phyloP scores from a whole-genome alignment of 768 basidiomycete species.

The Panaeolus cyanescens region DNA sequence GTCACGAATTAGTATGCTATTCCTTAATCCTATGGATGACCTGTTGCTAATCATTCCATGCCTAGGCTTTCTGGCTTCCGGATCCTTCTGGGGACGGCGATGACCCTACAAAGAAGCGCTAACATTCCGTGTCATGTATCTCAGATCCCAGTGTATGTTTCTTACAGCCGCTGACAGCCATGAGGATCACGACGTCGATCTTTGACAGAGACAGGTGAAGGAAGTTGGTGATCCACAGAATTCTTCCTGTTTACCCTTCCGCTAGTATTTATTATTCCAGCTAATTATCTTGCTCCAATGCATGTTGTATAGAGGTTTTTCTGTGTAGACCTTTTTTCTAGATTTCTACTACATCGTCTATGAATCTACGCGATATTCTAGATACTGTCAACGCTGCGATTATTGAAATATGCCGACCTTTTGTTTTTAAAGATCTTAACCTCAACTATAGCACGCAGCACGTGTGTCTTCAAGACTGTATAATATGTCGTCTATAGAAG shows the following conservation, averaged over 20 bases:
- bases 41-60: slow-evolving; percentile 4
- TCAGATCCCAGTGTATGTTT: background rate
- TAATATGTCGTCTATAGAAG: background rate
- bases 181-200: slow-evolving; percentile 1
- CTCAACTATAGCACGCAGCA: background rate
- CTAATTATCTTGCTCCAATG: background rate
- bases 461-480: no score
- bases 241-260: background rate
- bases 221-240: background rate
- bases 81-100: slow-evolving; percentile 16
- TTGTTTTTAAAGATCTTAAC: background rate
- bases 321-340: slow-evolving; percentile 47
- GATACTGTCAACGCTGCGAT: background rate
- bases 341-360: slow-evolving; percentile 48
- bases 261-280: slow-evolving; percentile 7
- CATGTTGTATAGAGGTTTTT: slow-evolving; percentile 2
- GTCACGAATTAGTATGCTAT: slow-evolving; percentile 72
- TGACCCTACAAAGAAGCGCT: slow-evolving; percentile 7
- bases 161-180: background rate
- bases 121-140: background rate
- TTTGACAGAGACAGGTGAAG: background rate
- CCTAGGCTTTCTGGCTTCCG: slow-evolving; percentile 24
- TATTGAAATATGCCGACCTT: background rate
- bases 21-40: background rate
- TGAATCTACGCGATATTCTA: background rate